Conservation (phyloP, 1,284 basidiomycete species). For the Cryptococcus sp. region DNA sequence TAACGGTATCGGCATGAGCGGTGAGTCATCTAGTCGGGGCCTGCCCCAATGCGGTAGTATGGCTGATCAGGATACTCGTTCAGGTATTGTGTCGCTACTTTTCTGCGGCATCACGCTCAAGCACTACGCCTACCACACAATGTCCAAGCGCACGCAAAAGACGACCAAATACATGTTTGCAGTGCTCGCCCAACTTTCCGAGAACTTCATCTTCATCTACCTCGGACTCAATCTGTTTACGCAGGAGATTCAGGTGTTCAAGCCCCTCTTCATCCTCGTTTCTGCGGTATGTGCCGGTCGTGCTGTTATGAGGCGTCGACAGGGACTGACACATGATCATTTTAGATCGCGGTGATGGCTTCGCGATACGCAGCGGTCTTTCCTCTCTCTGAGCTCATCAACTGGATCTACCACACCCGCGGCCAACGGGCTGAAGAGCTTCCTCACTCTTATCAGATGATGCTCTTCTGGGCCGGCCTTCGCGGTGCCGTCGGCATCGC, state of each 20-base stretch:
- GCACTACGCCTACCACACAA: slow-evolving; percentile 98
- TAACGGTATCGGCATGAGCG: slow-evolving; percentile 89
- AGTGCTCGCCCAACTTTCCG: slow-evolving; percentile 86
- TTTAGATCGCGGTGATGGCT: slow-evolving; percentile 76
- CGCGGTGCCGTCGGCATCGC: slow-evolving; percentile 96
- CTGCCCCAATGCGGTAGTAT: too few relatives aligned
- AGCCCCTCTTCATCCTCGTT: slow-evolving; percentile 90
- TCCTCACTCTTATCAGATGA: slow-evolving; percentile 95
- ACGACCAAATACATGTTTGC: slow-evolving; percentile 95
- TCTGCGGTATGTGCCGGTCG: slow-evolving; percentile 57
- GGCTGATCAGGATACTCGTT: background rate
- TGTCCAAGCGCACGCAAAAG: slow-evolving; percentile 90
- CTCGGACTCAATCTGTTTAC: slow-evolving; percentile 96
- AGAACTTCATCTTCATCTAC: slow-evolving; percentile 99
- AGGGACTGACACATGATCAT: background rate
- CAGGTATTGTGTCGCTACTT: slow-evolving; percentile 89
- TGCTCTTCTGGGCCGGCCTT: slow-evolving; percentile 98
- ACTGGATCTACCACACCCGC: slow-evolving; percentile 77
- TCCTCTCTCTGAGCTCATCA: slow-evolving; percentile 92
- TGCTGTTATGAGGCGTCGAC: background rate
- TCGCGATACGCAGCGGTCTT: slow-evolving; percentile 96
- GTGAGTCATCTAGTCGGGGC: slow-evolving; percentile 42
- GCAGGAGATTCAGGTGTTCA: slow-evolving; percentile 80
- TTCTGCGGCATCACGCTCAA: slow-evolving; percentile 99
- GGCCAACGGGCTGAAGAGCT: slow-evolving; percentile 82